Evolutionary conservation across 345 rosid genomes (phyloP), one percentile per base, ranked within the genome.

Genomic region (Brassica cretica): DNA sequence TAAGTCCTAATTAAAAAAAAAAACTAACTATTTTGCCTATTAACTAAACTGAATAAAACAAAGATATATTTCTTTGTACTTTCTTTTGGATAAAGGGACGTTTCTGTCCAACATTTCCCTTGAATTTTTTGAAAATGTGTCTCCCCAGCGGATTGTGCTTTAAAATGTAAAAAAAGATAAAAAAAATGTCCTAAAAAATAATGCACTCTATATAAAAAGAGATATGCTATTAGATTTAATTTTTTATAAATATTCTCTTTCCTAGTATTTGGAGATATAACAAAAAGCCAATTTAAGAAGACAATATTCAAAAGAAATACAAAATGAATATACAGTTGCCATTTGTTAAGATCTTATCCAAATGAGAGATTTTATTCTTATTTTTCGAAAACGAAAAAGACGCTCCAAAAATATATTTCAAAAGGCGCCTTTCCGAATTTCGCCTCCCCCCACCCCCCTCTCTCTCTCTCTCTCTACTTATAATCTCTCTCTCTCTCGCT

Each of bases 341-440:
- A 63, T 62, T 14, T 29, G 37, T 12, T 2, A 62, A 62, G 19
- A 62, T 63, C 44, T 63, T 63, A 63, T 63, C 67, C 33, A 62
- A 62, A 62, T 62, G 2, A 32, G 21, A n/a, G 25, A 64, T 18
- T 14, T 12, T 69, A 0, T 1, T 11, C 3, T 8, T 4, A 1
- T 14, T 25, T 6, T 44, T 15, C 2, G 21, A 19, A 74, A 19
- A 2, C 11, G 11, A 19, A 53, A 62, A 65, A 74, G 44, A 66
- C 64, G 66, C 66, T 29, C 39, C 18, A 5, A 51, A 46, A 46
- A n/a, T 0, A 51, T 14, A 51, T 51, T 51, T 51, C 56, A n/a
- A 51, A 49, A 51, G 56, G 56, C 56, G 4, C 37, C 27, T 58
- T 10, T 35, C 44, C 12, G 32, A 30, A 15, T 6, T 6, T 63